phyloP scores from a whole-genome alignment of 768 basidiomycete species.

The Pulveroboletus sp. region DNA sequence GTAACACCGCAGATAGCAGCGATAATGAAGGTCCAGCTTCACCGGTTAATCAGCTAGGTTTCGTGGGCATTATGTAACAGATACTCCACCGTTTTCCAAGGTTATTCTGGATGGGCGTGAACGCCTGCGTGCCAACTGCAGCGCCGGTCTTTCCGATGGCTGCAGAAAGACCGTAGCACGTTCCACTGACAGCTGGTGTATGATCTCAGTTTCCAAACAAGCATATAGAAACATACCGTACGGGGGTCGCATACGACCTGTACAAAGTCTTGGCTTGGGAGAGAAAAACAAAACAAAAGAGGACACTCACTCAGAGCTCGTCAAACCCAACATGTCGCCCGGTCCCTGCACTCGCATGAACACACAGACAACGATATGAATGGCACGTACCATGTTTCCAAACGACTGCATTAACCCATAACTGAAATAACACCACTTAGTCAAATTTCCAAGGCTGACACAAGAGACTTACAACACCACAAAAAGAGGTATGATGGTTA shows the following conservation, averaged over 20 bases:
- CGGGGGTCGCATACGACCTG: slow-evolving; percentile 62
- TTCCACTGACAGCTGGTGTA: slow-evolving; percentile 41
- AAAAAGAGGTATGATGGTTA: slow-evolving; percentile 60
- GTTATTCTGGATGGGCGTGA: slow-evolving; percentile 65
- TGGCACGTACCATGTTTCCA: slow-evolving; percentile 54
- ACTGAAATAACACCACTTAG: slow-evolving; percentile 28
- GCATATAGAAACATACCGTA: slow-evolving; percentile 39
- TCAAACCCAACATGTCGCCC: slow-evolving; percentile 67
- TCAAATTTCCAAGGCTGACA: background rate
- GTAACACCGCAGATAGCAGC: slow-evolving; percentile 64
- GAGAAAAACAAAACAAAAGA: slow-evolving; percentile 1
- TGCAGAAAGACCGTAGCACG: slow-evolving; percentile 68
- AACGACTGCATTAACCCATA: slow-evolving; percentile 73
- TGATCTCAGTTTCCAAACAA: background rate
- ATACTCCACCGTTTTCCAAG: slow-evolving; percentile 57
- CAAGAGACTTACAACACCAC: slow-evolving; percentile 55
- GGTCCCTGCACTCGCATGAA: slow-evolving; percentile 48
- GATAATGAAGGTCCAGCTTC: slow-evolving; percentile 66
- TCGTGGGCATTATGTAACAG: background rate
- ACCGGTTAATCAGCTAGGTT: background rate
- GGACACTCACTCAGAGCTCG: slow-evolving; percentile 57
- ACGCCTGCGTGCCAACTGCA: slow-evolving; percentile 67
- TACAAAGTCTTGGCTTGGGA: slow-evolving; percentile 1
- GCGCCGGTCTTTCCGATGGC: slow-evolving; percentile 72
- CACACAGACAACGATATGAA: background rate